Conservation (phyloP, 2,329 filamentous ascomycete genomes). For the Cladophialophora chaetospira region DNA sequence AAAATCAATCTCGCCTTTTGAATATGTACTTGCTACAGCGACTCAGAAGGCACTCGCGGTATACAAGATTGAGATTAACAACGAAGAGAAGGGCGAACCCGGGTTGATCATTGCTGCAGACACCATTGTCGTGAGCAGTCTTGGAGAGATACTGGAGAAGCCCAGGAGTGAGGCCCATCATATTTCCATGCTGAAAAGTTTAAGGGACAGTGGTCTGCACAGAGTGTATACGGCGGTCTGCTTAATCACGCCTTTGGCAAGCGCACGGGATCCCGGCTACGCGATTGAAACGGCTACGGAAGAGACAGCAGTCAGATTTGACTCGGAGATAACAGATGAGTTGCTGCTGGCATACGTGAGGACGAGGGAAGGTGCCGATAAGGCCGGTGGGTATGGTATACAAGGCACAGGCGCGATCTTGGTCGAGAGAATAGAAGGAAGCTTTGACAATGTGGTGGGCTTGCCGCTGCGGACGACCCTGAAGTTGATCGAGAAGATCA, state of each 20-base stretch:
- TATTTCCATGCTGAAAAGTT: constrained; percentile 75
- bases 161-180: constrained; percentile 80
- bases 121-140: constrained; percentile 78
- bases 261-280: constrained; percentile 82
- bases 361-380: constrained; percentile 90
- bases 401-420: constrained; percentile 86
- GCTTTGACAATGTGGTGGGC: constrained; percentile 91
- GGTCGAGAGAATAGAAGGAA: constrained; percentile 85
- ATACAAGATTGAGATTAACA: constrained; percentile 61
- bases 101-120: constrained; percentile 86
- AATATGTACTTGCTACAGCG: constrained; percentile 89
- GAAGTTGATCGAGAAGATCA: constrained; percentile 82
- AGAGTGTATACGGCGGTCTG: constrained; percentile 84
- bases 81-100: constrained; percentile 65
- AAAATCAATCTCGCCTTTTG: constrained; percentile 76
- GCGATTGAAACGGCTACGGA: constrained; percentile 78
- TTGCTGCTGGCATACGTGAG: constrained; percentile 68
- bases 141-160: constrained; percentile 86
- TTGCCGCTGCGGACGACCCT: constrained; percentile 78
- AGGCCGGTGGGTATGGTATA: constrained; percentile 93
- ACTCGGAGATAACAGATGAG: constrained; percentile 73
- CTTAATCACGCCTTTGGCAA: constrained; percentile 78
- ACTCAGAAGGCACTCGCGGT: constrained; percentile 80
- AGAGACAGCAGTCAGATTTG: constrained; percentile 90
- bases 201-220: constrained; percentile 77